Conservation (phyloP, 2,329 filamentous ascomycete genomes). For the Thyridium curvatum region DNA sequence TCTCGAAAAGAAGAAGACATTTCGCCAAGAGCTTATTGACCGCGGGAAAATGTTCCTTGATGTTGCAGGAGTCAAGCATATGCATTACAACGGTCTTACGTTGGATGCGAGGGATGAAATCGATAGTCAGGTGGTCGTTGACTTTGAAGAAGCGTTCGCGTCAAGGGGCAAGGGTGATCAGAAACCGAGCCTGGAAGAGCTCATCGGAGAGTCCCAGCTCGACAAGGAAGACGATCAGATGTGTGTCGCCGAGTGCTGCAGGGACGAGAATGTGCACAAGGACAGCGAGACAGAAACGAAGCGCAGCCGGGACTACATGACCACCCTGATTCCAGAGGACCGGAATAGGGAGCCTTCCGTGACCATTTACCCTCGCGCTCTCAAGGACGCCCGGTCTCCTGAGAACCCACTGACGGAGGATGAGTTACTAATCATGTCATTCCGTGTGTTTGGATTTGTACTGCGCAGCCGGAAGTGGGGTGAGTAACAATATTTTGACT, state of each 20-base stretch:
- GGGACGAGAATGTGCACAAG: neutral
- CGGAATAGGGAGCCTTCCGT: conserved; percentile 4
- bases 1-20: neutral
- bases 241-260: conserved; percentile 7
- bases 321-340: conserved; percentile 6
- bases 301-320: conserved; percentile 6
- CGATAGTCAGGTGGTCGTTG: conserved; percentile 23
- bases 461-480: conserved; percentile 25
- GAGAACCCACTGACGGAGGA: conserved; percentile 9
- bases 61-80: conserved; percentile 12
- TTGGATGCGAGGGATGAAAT: conserved; percentile 16
- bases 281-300: conserved; percentile 7
- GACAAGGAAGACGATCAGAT: neutral
- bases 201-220: neutral
- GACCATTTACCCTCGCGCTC: conserved; percentile 2
- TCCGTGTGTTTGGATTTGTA: conserved; percentile 25
- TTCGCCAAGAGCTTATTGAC: conserved; percentile 10
- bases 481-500: too few species aligned
- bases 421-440: conserved; percentile 22
- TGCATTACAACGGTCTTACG: conserved; percentile 20
- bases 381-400: conserved; percentile 4
- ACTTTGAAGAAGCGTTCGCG: conserved; percentile 19
- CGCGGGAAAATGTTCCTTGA: conserved; percentile 14
- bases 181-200: neutral
- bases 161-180: neutral